Conservation (phyloP, 2,329 filamentous ascomycete species). For the Blastomyces gilchristii region DNA sequence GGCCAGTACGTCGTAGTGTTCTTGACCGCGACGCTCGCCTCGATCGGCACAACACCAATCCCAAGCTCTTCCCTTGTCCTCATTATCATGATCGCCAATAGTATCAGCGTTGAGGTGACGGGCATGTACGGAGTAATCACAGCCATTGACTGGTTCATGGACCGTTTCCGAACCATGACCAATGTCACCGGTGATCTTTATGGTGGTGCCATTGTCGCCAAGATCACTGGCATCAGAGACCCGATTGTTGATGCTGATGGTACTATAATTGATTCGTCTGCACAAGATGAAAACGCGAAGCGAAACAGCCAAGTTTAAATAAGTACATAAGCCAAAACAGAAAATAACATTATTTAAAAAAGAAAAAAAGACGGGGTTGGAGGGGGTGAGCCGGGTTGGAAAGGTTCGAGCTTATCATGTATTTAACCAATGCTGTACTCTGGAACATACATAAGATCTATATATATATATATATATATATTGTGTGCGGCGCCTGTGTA, state of each 20-base stretch:
- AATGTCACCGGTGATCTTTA: conserved; percentile 46
- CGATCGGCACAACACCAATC: conserved; percentile 46
- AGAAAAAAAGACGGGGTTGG: neutral
- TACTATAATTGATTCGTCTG: conserved; percentile 6
- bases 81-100: conserved; percentile 42
- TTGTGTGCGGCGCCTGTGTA: too few species aligned
- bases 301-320: neutral
- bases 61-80: conserved; percentile 44
- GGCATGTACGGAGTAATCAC: conserved; percentile 45
- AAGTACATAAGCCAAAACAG: too few species aligned
- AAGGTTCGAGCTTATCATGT: neutral
- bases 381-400: neutral
- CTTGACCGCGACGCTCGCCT: conserved; percentile 42
- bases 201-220: conserved; percentile 32
- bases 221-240: conserved; percentile 32
- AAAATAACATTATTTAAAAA: neutral
- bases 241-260: conserved; percentile 1
- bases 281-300: neutral
- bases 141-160: conserved; percentile 48
- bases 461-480: neutral
- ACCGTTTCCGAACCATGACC: conserved; percentile 44
- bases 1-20: conserved; percentile 43
- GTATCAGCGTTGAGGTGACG: conserved; percentile 37
- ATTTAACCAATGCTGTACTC: neutral
- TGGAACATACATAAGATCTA: neutral